Base-by-base conservation (phyloP, 495 filamentous ascomycete genomes). In the Astrocystis sublimbata region DNA sequence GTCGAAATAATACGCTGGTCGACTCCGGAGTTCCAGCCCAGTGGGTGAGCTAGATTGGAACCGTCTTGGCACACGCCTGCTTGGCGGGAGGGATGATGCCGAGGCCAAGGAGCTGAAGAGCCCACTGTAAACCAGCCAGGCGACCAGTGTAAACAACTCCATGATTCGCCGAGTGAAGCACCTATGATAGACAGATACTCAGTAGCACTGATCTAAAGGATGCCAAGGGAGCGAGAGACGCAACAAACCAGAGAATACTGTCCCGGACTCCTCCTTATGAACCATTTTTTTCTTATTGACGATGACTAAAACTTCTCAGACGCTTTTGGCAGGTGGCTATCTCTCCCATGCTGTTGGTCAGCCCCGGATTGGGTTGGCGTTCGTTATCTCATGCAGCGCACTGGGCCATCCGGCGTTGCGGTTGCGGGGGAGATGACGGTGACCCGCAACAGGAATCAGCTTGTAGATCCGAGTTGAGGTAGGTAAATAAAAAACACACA, bases 1-100 rank as follows among this genome's bases (percentile, higher is more conserved):
- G 17, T 59, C 56, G 21, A 59, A 59, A 19, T 59, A 59, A 43
- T 59, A 50, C 12, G 42, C 56, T 10, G 56, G 43, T 3, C 35
- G 56, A 49, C 42, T 49, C 24, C 40, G 43, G 15, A 43, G 1
- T 59, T 42, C 45, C 45, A 38, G 24, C 1, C 5, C 5, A 12
- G 8, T 47, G 31, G 52, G 4, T 55, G 52, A 26, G 24, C 30
- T 30, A 13, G 30, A n/a, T 21, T 59, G 42, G 30, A 50, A 19
- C 33, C 43, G 42, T 38, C 56, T 59, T 47, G 56, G 56, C 45
- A 59, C 2, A 28, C 43, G 56, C 42, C 19, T 42, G 26, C 56
- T 38, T 49, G 42, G 42, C 43, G 42, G 56, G 6, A 26, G 10
- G 24, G 53, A 31, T n/a, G 4, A 9, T 13, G 54, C 54, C 2